Evolutionary conservation across 441 rosid genomes (phyloP).

Genomic region (Bruguiera hainesii): DNA sequence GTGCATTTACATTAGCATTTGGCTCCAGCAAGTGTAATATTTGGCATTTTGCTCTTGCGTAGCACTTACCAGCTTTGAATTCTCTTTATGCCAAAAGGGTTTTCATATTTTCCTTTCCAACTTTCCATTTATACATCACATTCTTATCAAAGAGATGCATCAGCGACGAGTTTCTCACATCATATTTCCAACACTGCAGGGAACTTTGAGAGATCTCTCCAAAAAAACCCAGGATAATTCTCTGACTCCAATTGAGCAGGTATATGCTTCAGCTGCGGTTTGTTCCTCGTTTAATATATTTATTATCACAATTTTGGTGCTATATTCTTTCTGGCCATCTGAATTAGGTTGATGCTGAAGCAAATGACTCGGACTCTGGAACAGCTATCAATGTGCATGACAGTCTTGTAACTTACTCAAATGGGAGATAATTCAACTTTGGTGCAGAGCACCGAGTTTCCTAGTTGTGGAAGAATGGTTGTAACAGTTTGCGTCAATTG

Average conservation of each 20-base stretch:
- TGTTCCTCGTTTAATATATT: background rate
- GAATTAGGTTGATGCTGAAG: slow-evolving; percentile 50
- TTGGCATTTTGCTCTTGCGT: background rate
- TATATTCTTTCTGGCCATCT: background rate
- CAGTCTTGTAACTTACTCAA: slow-evolving; percentile 37
- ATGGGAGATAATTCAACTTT: slow-evolving; percentile 42
- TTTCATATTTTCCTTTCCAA: background rate
- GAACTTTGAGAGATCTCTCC: slow-evolving; percentile 62
- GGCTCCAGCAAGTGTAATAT: background rate
- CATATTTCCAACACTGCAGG: slow-evolving; percentile 35
- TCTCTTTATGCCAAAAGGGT: background rate
- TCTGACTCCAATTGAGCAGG: slow-evolving; percentile 45
- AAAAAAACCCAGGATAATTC: slow-evolving; percentile 55
- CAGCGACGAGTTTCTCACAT: background rate
- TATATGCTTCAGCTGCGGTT: slow-evolving; percentile 12
- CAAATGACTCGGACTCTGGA: slow-evolving; percentile 43
- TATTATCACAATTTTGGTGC: background rate
- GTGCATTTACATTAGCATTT: background rate
- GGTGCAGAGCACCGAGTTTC: slow-evolving; percentile 28
- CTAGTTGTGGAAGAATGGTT: slow-evolving; percentile 3
- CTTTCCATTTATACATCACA: background rate
- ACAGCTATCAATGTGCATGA: slow-evolving; percentile 34
- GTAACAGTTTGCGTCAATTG: slow-evolving; percentile 7
- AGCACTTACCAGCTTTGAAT: background rate
- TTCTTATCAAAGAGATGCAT: background rate